These are phyloP conservation scores for Cadophora gregata DNA, from an alignment of 2,329 filamentous ascomycete genomes.

Conservation along the genomic window DNA sequence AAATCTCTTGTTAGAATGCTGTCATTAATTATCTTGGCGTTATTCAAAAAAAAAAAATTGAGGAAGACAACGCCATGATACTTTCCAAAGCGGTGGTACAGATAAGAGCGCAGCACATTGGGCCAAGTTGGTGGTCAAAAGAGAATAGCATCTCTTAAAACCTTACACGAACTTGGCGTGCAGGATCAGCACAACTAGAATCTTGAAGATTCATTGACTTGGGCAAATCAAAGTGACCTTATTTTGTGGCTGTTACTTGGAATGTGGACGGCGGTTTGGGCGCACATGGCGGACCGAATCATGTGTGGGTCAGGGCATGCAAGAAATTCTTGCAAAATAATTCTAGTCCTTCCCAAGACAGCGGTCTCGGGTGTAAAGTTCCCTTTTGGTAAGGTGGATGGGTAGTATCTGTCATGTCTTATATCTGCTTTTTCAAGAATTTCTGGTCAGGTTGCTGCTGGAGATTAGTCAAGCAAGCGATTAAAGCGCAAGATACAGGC, in stretches of 20 bases:
- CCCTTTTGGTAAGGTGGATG: neutral
- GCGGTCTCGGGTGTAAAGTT: neutral
- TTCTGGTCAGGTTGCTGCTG: neutral
- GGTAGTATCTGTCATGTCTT: neutral
- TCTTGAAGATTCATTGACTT: neutral
- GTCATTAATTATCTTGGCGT: too few species aligned
- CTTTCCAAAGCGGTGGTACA: neutral
- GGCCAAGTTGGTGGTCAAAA: neutral
- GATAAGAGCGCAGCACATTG: neutral
- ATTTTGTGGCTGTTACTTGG: neutral
- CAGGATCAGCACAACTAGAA: neutral
- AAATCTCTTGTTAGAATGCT: neutral
- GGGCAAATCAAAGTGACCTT: neutral
- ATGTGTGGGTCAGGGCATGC: neutral
- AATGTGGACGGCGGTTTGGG: neutral
- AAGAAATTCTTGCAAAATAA: neutral
- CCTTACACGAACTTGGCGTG: neutral
- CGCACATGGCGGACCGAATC: neutral
- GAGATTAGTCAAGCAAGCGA: neutral
- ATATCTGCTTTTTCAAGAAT: neutral
- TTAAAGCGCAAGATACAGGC: neutral
- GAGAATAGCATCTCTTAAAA: too few species aligned
- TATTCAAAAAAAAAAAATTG: too few species aligned
- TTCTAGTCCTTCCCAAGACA: neutral
- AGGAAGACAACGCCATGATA: too few species aligned